These are phyloP conservation scores for Collybia mongolica DNA, from an alignment of 768 basidiomycete species.

Conservation along the genomic window DNA sequence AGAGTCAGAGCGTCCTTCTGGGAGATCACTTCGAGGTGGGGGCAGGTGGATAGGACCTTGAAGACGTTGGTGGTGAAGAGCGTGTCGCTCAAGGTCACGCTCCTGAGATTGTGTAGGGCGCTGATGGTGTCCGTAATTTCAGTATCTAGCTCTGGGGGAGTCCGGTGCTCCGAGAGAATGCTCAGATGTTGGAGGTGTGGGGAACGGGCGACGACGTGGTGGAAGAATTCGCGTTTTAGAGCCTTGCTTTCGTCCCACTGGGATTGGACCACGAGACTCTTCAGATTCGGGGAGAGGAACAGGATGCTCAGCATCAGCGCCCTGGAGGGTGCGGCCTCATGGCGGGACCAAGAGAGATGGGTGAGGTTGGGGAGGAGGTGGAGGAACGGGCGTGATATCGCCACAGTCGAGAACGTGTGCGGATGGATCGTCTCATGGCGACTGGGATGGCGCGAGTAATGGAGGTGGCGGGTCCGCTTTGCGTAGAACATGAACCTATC, in stretches of 20 bases:
- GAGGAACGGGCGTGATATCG: constrained; percentile 8
- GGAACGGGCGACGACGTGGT: constrained; percentile 6
- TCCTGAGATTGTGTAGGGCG: constrained; percentile 14
- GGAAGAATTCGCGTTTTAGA: constrained; percentile 10
- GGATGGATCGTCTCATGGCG: constrained; percentile 3
- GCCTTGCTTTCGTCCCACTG: constrained; percentile 1
- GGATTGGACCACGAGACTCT: constrained; percentile 9
- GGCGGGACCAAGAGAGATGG: constrained; percentile 10
- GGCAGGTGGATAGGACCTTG: constrained; percentile 9
- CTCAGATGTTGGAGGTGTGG: constrained; percentile 8
- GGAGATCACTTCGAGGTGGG: neutral
- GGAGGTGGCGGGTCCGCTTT: constrained; percentile 18
- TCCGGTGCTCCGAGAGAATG: constrained; percentile 2
- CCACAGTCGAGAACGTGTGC: constrained; percentile 5
- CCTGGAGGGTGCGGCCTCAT: neutral
- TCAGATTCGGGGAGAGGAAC: constrained; percentile 6
- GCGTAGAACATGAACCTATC: constrained; percentile 19
- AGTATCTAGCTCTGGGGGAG: constrained; percentile 6
- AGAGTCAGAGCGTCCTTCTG: too few species aligned
- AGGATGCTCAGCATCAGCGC: constrained; percentile 8
- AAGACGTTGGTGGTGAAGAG: constrained; percentile 8
- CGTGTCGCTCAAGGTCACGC: constrained; percentile 3
- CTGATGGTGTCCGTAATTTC: constrained; percentile 4
- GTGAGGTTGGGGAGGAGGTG: constrained; percentile 15
- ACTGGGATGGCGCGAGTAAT: constrained; percentile 8